Base-by-base conservation (phyloP, 1,284 basidiomycete species). In the Ceratobasidium sp. region DNA sequence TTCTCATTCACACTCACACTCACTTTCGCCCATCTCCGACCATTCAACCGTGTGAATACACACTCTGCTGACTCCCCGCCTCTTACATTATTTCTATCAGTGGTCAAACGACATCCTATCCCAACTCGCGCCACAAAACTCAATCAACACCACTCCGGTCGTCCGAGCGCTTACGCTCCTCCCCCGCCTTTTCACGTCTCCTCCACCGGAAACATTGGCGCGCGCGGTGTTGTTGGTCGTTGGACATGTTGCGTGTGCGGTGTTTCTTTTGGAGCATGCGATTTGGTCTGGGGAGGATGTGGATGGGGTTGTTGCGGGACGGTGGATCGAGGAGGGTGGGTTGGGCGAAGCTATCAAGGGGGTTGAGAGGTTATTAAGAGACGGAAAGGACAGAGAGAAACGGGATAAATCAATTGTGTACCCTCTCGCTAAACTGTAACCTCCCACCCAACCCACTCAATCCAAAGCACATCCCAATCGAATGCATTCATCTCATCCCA, bases 241-340 rank as follows among this genome's bases (percentile, higher is more conserved):
- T 36, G 89, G 88, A 0, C 84, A 88, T 64, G 78, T 87, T 48
- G 83, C 89, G 0, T 87, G 88, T 0, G 83, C 85, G 6, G 62
- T 86, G 1, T 88, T 87, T 79, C 85, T 93, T 33, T 83, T 92
- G 6, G 91, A 93, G 79, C 91, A 93, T 64, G 87, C 89, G 0
- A 79, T 86, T 7, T 93, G 91, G 91, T 85, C 89, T 0, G 77
- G 53, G 36, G 22, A 24, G n/a, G 44, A 48, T 6, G 47, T 54
- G 9, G 74, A 71, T 45, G 8, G 27, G 19, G 74, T 66, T 17
- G 24, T 66, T 7, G 64, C 48, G 1, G 31, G 17, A 29, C 64
- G 64, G 7, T 66, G 64, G 64, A 66, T 66, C 64, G 27, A 54
- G n/a, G 29, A 66, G 33, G 64, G 51, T n/a, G 62, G 62, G 29